Conservation (phyloP, 2,329 filamentous ascomycete genomes). For the Aspergillus fijiensis region DNA sequence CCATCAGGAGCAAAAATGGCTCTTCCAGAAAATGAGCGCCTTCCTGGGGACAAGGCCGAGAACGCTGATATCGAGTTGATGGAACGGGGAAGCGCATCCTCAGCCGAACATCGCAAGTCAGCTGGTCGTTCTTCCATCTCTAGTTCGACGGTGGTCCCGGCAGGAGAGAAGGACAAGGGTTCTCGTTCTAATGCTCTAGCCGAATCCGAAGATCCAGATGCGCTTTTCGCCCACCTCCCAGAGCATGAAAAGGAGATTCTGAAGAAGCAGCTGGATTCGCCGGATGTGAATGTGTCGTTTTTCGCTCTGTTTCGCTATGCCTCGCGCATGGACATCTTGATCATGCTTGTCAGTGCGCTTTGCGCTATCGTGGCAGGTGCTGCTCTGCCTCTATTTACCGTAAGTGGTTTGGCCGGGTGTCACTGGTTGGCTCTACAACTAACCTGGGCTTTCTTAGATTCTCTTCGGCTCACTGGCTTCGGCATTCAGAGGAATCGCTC, state of each 20-base stretch:
- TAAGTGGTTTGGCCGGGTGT: constrained; percentile 34
- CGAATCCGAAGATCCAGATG: constrained; percentile 43
- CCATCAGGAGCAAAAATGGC: constrained; percentile 9
- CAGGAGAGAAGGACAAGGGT: constrained; percentile 20
- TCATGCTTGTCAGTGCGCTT: constrained; percentile 62
- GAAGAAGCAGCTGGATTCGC: constrained; percentile 66
- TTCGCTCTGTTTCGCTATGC: constrained; percentile 69
- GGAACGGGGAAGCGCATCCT: constrained; percentile 6
- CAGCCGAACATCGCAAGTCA: constrained; percentile 18
- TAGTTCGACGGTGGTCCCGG: constrained; percentile 22
- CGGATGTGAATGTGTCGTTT: constrained; percentile 63
- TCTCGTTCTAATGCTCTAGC: constrained; percentile 8
- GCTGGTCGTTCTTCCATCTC: constrained; percentile 21
- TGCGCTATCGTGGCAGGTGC: constrained; percentile 71
- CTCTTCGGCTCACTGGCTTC: constrained; percentile 75
- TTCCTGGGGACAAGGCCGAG: constrained; percentile 8
- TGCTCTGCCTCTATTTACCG: constrained; percentile 75
- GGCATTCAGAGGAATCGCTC: constrained; percentile 66
- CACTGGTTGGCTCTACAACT: not conserved
- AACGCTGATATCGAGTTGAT: constrained; percentile 8
- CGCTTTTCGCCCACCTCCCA: constrained; percentile 63
- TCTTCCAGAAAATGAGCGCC: constrained; percentile 9
- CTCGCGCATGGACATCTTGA: constrained; percentile 61
- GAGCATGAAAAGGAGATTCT: constrained; percentile 66
- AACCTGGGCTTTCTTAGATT: constrained; percentile 35